Evolutionary conservation across 1,139 yeast genomes (phyloP), one percentile per base, ranked within the genome.

Genomic region (Nadsonia starkeyi-henricii): DNA sequence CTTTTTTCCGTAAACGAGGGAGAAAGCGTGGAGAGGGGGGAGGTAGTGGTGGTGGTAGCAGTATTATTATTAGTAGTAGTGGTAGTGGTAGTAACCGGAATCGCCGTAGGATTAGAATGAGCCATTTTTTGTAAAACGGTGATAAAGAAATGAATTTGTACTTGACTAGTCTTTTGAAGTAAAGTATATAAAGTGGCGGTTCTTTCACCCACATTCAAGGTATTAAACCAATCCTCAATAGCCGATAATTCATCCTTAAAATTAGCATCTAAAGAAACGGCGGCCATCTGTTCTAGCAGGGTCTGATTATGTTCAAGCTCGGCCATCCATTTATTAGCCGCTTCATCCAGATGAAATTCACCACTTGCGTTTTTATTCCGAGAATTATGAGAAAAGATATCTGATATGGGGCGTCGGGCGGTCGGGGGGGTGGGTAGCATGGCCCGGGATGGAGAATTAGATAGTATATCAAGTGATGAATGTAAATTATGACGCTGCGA

Each of bases 151-250:
- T 66, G 58, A 50, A 61, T 61, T 55, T 66, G 70, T n/a, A 61
- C 65, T 28, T 64, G 66, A n/a, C 63, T 58, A 21, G 67, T 56
- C 45, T 64, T 67, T 47, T 64, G 67, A 33, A 66, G 55, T 42
- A 67, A 55, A 2, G 69, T 57, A 47, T 65, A 64, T 46, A 66
- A 53, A 8, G 70, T 64, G n/a, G 69, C 69, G 17, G 69, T 65
- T 30, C 68, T 58, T 51, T 67, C 70, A 7, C 65, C 65, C 33
- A 60, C 67, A 30, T 59, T 53, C 42, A 67, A 54, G 17, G 64
- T 64, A 19, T 62, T 58, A 51, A 67, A 66, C 70, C 70, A 66
- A 48, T 63, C 60, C 53, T 66, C 69, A 47, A 66, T 61, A 19
- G 65, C 60, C 26, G 44, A 44, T 19, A 57, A 51, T 46, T 57